phyloP scores from a whole-genome alignment of 805 yeast species.

The Kuraishia floccosa region DNA sequence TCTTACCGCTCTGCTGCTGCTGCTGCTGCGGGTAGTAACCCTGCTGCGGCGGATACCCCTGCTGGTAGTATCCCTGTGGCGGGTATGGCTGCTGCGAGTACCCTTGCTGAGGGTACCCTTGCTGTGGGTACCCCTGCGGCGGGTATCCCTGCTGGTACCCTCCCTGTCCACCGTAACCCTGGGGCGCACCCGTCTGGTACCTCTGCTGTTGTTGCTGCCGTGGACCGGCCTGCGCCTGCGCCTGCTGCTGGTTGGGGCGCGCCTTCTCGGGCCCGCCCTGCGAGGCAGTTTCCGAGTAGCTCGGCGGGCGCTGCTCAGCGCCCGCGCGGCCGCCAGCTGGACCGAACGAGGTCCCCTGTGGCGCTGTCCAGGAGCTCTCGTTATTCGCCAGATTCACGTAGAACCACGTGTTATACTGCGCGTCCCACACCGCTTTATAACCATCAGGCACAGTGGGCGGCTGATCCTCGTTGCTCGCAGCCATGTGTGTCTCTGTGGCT shows the following conservation, averaged over 20 bases:
- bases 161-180: slow-evolving; percentile 6
- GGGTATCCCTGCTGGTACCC: no score
- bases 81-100: no score
- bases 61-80: slow-evolving; percentile 10
- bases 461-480: slow-evolving; percentile 11
- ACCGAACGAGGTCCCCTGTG: slow-evolving; percentile 87
- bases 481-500: no score
- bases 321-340: slow-evolving; percentile 25
- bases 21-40: no score
- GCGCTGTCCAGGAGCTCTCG: slow-evolving; percentile 65
- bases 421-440: slow-evolving; percentile 33
- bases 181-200: slow-evolving; percentile 6
- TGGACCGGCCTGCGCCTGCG: slow-evolving; percentile 6
- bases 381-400: slow-evolving; percentile 65
- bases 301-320: not conserved
- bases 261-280: slow-evolving; percentile 5
- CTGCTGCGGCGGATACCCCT: slow-evolving; percentile 10
- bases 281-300: not conserved
- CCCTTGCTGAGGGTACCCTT: slow-evolving; percentile 6
- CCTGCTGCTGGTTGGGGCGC: slow-evolving; percentile 5
- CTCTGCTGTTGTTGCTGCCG: slow-evolving; percentile 4
- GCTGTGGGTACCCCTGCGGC: slow-evolving; percentile 10
- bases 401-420: slow-evolving; percentile 49
- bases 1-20: slow-evolving; percentile 6
- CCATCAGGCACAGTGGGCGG: slow-evolving; percentile 32